Evolutionary conservation across 768 basidiomycete genomes (phyloP), one percentile per base, ranked within the genome.

Genomic region (Pisolithus orientalis): DNA sequence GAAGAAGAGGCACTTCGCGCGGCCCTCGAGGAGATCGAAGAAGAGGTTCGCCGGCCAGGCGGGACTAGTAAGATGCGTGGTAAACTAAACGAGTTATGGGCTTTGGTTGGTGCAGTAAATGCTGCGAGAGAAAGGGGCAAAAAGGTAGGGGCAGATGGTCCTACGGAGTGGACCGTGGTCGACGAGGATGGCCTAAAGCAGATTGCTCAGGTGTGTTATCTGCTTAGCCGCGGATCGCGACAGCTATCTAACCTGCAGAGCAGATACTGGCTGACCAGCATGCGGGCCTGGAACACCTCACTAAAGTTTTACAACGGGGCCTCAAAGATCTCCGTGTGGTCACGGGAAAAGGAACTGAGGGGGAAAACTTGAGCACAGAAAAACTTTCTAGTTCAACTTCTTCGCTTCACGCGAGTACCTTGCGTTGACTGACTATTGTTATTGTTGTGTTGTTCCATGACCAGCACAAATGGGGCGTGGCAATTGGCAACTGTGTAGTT

Each of bases 1-100:
- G 90, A 91, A 59, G 91, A 94, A 65, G 91, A 94, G 64, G 76
- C 75, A 44, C 69, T 94, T 50, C 77, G 89, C 21, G 78, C 79
- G 1, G 75, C 72, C 55, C 71, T 93, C 27, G 90, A 93, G 63
- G 82, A 83, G 56, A 76, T 91, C 47, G 82, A 85, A 60, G 84
- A 84, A 49, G 89, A 91, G 63, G 63, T 91, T 54, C 78, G 80
- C 39, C 59, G 70, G 51, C 74, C 72, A 0, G 76, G 76, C 2
- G 76, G 71, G 10, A 67, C 73, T 62, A 80, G 85, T 48, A 69
- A 85, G 61, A 73, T 86, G 69, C 77, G 80, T 32, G 83, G 83
- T 42, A 88, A 87, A 62, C 63, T 90, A 61, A 89, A 87, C 57
- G 91, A 93, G 62, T 70, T 94, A 27, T 94, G 91, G 91, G 89